Evolutionary conservation across 2,329 filamentous ascomycete species (phyloP).

Genomic region (Botrytis sinoallii): DNA sequence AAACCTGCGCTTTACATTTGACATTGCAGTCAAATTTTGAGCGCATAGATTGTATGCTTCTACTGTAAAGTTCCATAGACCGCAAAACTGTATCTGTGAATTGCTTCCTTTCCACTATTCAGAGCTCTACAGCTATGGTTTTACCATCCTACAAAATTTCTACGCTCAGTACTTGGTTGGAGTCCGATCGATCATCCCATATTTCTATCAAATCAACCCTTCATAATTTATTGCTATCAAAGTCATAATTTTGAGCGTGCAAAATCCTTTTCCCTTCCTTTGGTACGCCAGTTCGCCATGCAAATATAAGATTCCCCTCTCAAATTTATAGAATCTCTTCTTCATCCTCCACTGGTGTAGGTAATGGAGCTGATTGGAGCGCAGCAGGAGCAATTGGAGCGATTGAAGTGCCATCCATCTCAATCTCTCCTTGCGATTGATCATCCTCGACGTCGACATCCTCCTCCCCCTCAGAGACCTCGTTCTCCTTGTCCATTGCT

Average conservation of each 20-base stretch:
- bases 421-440: constrained; percentile 12
- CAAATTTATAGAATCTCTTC: constrained; percentile 31
- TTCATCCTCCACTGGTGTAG: constrained; percentile 26
- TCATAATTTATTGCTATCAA: constrained; percentile 28
- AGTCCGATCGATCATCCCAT: not conserved
- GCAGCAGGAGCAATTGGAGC: constrained; percentile 10
- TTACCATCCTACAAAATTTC: not conserved
- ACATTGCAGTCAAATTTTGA: not conserved
- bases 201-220: not conserved
- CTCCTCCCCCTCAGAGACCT: constrained; percentile 25
- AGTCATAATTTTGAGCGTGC: constrained; percentile 8
- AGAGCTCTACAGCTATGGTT: not conserved
- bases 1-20: not conserved
- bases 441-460: constrained; percentile 23
- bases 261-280: not conserved
- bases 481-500: constrained; percentile 27
- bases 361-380: constrained; percentile 17
- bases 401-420: constrained; percentile 17
- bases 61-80: not conserved
- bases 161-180: not conserved
- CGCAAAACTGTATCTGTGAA: not conserved
- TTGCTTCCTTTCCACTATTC: not conserved
- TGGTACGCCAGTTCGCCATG: constrained; percentile 26
- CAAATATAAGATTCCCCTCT: constrained; percentile 23
- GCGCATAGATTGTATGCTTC: not conserved